Conservation (phyloP, 441 rosid genomes). For the Theobroma grandiflorum region DNA sequence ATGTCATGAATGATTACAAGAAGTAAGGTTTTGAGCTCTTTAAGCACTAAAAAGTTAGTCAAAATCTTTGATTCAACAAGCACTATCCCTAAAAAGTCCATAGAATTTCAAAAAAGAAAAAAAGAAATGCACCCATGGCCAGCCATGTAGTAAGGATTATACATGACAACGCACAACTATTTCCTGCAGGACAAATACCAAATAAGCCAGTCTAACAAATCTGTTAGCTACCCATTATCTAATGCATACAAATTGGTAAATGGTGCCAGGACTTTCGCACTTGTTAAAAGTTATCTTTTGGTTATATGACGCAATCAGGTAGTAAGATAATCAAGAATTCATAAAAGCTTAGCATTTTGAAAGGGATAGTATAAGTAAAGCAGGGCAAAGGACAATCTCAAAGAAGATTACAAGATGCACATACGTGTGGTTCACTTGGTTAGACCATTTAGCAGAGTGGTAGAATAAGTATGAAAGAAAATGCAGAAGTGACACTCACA, state of each 20-base stretch:
- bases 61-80: neutral
- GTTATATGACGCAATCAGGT: neutral
- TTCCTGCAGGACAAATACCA: neutral
- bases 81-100: too few relatives aligned
- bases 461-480: neutral
- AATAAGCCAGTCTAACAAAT: neutral
- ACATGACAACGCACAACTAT: neutral
- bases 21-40: neutral
- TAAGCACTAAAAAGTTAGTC: neutral
- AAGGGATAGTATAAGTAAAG: neutral
- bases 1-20: neutral
- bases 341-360: neutral
- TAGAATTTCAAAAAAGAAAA: neutral
- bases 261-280: neutral
- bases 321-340: neutral
- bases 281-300: neutral
- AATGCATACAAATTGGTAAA: neutral
- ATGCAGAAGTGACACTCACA: slow-evolving; percentile 55
- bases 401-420: neutral
- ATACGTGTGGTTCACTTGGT: neutral
- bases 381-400: neutral
- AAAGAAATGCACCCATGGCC: neutral
- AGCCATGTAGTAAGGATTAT: neutral
- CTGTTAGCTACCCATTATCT: neutral
- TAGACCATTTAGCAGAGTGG: neutral